Conservation (phyloP, 2,329 filamentous ascomycete genomes). For the Plenodomus biglobosus region DNA sequence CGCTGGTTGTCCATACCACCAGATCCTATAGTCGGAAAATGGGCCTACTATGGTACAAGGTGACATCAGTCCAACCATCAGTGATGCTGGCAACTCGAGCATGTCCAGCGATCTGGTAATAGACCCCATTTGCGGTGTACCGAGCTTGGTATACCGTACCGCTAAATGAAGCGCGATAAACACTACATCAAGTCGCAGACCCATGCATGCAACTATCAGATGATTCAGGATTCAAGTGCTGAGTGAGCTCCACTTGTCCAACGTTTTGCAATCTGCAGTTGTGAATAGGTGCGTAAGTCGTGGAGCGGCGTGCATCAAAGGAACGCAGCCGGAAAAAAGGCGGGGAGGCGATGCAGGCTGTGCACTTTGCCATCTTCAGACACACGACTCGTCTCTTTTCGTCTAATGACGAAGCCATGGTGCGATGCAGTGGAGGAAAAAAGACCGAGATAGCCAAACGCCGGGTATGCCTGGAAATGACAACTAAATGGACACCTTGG, state of each 20-base stretch:
- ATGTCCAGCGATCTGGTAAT: neutral
- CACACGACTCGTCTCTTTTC: conserved; percentile 23
- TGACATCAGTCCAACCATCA: neutral
- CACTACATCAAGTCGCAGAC: neutral
- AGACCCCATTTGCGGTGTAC: neutral
- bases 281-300: neutral
- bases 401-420: conserved; percentile 20
- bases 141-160: neutral
- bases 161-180: neutral
- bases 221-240: neutral
- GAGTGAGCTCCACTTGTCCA: neutral
- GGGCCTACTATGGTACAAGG: neutral
- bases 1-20: neutral
- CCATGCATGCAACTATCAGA: neutral
- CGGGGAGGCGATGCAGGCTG: conserved; percentile 13
- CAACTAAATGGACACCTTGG: neutral
- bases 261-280: conserved; percentile 1
- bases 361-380: conserved; percentile 8
- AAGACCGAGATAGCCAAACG: conserved; percentile 15
- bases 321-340: conserved; percentile 17
- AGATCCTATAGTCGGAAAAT: neutral
- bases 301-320: conserved; percentile 7
- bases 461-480: conserved; percentile 14
- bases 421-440: conserved; percentile 14
- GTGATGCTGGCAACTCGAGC: neutral